Conservation (phyloP, 1,284 basidiomycete species). For the Pseudomicrostroma phylloplanum region DNA sequence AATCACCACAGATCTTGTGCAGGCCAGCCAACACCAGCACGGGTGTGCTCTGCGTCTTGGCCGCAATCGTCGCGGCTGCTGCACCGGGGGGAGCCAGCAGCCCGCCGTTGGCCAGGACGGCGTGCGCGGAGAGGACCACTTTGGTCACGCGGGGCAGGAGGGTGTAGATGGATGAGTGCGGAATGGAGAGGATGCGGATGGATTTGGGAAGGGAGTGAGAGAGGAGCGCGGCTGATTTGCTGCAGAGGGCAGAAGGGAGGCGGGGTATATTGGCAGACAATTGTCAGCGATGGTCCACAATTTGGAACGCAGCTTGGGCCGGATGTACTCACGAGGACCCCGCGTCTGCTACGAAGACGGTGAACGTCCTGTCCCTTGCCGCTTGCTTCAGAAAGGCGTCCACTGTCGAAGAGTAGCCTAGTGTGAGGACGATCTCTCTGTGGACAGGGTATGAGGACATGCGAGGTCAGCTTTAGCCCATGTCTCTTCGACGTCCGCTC, state of each 20-base stretch:
- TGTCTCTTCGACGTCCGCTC: not conserved
- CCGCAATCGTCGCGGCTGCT: conserved; percentile 75
- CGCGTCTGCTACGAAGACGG: conserved; percentile 90
- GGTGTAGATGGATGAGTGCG: conserved; percentile 88
- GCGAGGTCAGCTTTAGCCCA: conserved; percentile 8
- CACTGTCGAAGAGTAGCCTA: conserved; percentile 91
- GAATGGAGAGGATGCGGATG: conserved; percentile 80
- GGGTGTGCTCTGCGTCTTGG: conserved; percentile 83
- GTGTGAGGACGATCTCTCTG: conserved; percentile 81
- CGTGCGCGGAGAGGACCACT: conserved; percentile 84
- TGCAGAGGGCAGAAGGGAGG: not conserved
- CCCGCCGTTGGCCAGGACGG: conserved; percentile 89
- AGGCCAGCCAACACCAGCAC: conserved; percentile 90
- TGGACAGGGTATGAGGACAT: conserved; percentile 53
- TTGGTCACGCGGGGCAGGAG: conserved; percentile 96
- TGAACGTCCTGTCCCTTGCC: conserved; percentile 83
- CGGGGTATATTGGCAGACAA: not conserved
- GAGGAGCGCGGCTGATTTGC: conserved; percentile 68
- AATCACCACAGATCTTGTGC: conserved; percentile 89
- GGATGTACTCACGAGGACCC: conserved; percentile 65
- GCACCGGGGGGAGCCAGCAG: conserved; percentile 83
- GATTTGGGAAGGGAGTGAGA: conserved; percentile 60
- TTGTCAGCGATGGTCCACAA: conserved; percentile 10
- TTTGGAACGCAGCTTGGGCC: not conserved
- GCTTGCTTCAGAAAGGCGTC: conserved; percentile 86